These are phyloP conservation scores for Tinospora cordifolia DNA, from an alignment of 164 flowering plant genomes.

Conservation along the genomic window DNA sequence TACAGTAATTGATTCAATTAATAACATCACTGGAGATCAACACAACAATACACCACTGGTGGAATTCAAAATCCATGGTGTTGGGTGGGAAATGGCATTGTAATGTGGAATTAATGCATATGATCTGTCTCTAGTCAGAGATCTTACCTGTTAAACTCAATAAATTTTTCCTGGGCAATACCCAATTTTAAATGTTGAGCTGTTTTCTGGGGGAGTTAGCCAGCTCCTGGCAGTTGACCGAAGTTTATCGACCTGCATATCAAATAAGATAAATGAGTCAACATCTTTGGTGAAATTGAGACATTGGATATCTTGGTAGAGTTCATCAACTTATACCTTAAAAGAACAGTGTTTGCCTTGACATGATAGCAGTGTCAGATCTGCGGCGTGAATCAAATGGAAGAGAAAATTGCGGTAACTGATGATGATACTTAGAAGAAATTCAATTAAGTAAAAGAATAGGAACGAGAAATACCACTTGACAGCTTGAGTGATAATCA, in stretches of 20 bases:
- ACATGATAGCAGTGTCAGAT: neutral
- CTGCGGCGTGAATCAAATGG: neutral
- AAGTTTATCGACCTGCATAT: neutral
- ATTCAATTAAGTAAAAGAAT: neutral
- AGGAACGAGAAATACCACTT: neutral
- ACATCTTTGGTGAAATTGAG: neutral
- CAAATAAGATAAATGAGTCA: neutral
- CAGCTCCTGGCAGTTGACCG: neutral
- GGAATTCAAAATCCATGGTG: neutral
- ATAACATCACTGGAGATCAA: neutral
- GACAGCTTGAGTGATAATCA: neutral
- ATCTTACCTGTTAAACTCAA: neutral
- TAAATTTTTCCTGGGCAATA: neutral
- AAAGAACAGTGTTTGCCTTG: neutral
- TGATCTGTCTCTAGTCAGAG: neutral
- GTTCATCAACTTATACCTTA: neutral
- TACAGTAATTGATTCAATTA: neutral
- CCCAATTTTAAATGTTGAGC: neutral
- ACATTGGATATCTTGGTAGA: neutral
- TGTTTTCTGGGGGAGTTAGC: neutral
- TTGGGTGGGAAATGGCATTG: neutral
- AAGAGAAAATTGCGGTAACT: neutral
- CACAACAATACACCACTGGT: neutral
- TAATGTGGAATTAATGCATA: neutral
- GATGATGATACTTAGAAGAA: neutral